Base-by-base conservation (phyloP, 1,284 basidiomycete species). In the Naganishia liquefaciens region DNA sequence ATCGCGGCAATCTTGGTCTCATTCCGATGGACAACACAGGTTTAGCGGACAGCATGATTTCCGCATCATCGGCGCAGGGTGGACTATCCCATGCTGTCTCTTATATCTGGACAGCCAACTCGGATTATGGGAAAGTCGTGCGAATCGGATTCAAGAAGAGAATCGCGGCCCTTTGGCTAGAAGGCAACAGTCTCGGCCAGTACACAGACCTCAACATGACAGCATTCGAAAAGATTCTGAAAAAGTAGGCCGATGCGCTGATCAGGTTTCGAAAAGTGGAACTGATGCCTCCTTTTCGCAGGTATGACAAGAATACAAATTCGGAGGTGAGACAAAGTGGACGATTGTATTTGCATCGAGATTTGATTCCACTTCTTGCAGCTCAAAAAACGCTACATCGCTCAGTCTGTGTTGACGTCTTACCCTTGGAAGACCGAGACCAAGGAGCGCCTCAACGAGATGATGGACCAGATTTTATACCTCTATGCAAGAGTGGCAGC, bases 141-240 rank as follows among this genome's bases (percentile, higher is more conserved):
- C 87, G 93, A 43, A 84, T 97, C 60, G 83, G 95, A 33, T 93
- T 91, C 84, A 98, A 98, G 81, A 87, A 93, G 67, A 84, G 89
- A 69, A 93, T 98, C 66, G 91, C 91, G 1, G 87, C 84, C 53
- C 82, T 94, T n/a, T 97, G 91, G 77, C 87, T 93, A 46, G 83
- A 87, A 1, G 82, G 89, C 52, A 89, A 88, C n/a, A 88, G 90
- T 42, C 83, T 98, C 64, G 86, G 86, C 76, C 90, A 93, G n/a
- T 99, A 93, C 71, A 87, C 93, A 54, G 91, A 97, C 72, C 83
- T 98, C 63, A 99, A 99, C 79, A 85, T 91, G 74, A 91, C 91
- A 0, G 96, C 94, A 0, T 92, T 98, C 80, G 86, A 92, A 72
- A 98, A 99, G 83, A 95, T 97, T 44, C 77, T 97, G 73, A 99